Conservation (phyloP, 257 asterid genomes). For the Dorcoceras hygrometricum region DNA sequence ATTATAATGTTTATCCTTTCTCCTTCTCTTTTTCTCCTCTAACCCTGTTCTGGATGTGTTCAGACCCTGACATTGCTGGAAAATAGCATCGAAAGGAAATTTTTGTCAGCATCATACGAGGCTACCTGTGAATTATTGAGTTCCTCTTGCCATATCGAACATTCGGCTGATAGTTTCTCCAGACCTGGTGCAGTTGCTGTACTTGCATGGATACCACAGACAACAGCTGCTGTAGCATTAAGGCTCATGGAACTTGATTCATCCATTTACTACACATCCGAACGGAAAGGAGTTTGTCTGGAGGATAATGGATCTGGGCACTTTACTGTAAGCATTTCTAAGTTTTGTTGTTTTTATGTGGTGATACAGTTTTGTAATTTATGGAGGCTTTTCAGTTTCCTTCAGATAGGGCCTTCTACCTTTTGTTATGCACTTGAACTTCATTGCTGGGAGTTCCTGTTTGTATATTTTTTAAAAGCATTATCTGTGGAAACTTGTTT, state of each 20-base stretch:
- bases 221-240: constrained; percentile 72
- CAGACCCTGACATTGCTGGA: constrained; percentile 67
- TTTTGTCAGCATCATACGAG: constrained; percentile 50
- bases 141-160: constrained; percentile 24
- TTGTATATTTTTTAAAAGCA: too few relatives aligned
- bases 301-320: constrained; percentile 35
- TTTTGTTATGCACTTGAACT: not conserved
- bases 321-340: constrained; percentile 41
- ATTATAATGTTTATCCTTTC: not conserved
- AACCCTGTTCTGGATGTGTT: constrained; percentile 20
- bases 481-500: not conserved
- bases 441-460: not conserved
- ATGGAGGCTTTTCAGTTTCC: not conserved
- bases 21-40: not conserved
- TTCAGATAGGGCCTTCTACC: too few relatives aligned
- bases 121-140: constrained; percentile 53
- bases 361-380: not conserved
- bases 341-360: not conserved
- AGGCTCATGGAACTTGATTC: constrained; percentile 76
- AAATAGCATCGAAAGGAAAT: constrained; percentile 57
- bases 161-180: constrained; percentile 27
- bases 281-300: constrained; percentile 43
- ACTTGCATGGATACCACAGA: constrained; percentile 84
- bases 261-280: constrained; percentile 51
- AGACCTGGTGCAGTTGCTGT: constrained; percentile 34